Conservation (phyloP, 352 stramenopile genomes). For the Pythium oligandrum region DNA sequence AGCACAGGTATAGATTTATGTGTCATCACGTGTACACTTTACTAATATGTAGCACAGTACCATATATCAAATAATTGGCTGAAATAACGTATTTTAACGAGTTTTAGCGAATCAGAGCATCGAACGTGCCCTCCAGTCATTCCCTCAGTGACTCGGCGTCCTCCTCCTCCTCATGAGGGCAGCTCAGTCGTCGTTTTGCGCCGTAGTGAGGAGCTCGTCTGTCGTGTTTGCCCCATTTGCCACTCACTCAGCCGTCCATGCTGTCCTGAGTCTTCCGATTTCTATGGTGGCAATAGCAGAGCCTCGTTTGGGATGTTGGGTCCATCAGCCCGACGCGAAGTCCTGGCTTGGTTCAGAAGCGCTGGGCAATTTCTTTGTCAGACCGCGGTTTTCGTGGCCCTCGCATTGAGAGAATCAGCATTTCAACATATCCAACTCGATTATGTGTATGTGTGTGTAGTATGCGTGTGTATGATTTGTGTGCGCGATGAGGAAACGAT, state of each 20-base stretch:
- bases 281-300: conserved; percentile 21
- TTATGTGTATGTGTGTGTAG: conserved; percentile 6
- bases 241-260: conserved; percentile 22
- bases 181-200: conserved; percentile 4
- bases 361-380: conserved; percentile 29
- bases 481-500: conserved; percentile 27
- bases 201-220: conserved; percentile 1
- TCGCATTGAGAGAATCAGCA: conserved; percentile 33
- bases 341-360: conserved; percentile 15
- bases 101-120: conserved; percentile 12
- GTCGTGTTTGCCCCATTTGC: conserved; percentile 21
- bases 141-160: neutral
- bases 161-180: conserved; percentile 2
- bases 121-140: conserved; percentile 18
- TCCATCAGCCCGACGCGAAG: conserved; percentile 31
- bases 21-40: no score
- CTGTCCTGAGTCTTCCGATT: conserved; percentile 29
- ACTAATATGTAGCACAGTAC: neutral
- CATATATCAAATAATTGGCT: conserved; percentile 9
- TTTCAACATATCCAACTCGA: conserved; percentile 21
- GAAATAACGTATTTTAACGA: conserved; percentile 5
- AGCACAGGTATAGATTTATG: neutral
- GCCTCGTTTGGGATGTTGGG: conserved; percentile 21
- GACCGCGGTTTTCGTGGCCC: conserved; percentile 25
- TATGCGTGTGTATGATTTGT: conserved; percentile 6